Base-by-base conservation (phyloP, 108 stramenopile species). In the Cyclotella atomus region DNA sequence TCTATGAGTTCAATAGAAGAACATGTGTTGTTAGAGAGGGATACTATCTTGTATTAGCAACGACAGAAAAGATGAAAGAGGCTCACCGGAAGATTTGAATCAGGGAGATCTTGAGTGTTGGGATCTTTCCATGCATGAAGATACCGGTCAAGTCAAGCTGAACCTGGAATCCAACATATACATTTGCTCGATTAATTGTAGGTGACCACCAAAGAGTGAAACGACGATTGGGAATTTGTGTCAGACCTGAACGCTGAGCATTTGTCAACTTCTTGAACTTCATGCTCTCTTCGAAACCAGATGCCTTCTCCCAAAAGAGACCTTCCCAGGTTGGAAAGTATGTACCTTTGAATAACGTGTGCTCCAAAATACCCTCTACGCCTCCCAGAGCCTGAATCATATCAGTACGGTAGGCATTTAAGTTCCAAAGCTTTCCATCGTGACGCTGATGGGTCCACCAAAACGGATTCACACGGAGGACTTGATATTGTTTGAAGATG, bases 291-390 rank as follows among this genome's bases (percentile, higher is more conserved):
- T 99, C 98, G 69, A 99, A 99, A 15, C 98, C 98, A 67, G 95
- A 97, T 8, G 98, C 96, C 79, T 98, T 99, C 86, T 99, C 99
- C 99, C 99, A 99, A 79, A 99, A 99, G 4, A 99, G 89, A 79
- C 99, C 99, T 79, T 99, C 99, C 99, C 99, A 99, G n/a, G 99
- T 98, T 35, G 97, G 97, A 81, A 99, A 99, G 77, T 98, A 98
- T 0, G 99, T 99, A 24, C 99, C 99, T 79, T 98, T 98, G 87
- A 99, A 99, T 27, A 99, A 85, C 36, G 98, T 99, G 87, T 99
- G 99, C 83, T 99, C 99, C 57, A 99, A 81, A 68, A 99, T 98
- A 45, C 98, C 98, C 74, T 99, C 98, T 10, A 99, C 97, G 28
- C 99, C 99, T 52, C 99, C 99, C 16, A 99, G 84, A 33, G 99